phyloP scores from a whole-genome alignment of 306 rosid species.

The Fragaria nilgerrensis region DNA sequence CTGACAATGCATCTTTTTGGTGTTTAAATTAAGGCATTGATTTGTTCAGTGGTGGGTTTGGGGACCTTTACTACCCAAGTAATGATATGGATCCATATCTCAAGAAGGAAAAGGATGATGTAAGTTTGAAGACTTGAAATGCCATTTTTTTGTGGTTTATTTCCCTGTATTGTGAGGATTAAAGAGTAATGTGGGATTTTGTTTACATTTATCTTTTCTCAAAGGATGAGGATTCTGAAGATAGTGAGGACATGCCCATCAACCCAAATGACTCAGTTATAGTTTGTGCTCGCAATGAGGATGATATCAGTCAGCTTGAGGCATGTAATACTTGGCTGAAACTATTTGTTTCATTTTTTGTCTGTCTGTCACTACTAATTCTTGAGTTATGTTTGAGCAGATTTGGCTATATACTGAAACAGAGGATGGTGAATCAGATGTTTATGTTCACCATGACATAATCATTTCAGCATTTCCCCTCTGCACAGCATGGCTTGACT shows the following conservation, averaged over 20 bases:
- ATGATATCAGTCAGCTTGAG: slow-evolving; percentile 68
- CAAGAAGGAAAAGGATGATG: slow-evolving; percentile 47
- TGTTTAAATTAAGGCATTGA: slow-evolving; percentile 51
- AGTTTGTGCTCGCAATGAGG: slow-evolving; percentile 64
- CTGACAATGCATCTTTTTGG: slow-evolving; percentile 13
- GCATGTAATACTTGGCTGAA: slow-evolving; percentile 30
- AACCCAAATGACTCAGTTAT: slow-evolving; percentile 69
- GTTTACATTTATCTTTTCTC: slow-evolving; percentile 4
- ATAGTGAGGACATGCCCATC: slow-evolving; percentile 66
- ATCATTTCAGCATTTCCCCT: slow-evolving; percentile 71
- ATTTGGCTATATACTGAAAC: slow-evolving; percentile 71
- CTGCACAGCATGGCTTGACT: slow-evolving; percentile 80
- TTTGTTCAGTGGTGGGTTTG: slow-evolving; percentile 57
- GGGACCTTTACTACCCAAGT: slow-evolving; percentile 65
- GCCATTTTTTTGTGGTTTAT: not conserved
- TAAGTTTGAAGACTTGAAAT: slow-evolving; percentile 26
- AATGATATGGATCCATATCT: slow-evolving; percentile 82
- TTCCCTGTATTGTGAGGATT: slow-evolving; percentile 4
- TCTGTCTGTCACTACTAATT: not conserved
- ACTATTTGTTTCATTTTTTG: not conserved
- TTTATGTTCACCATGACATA: slow-evolving; percentile 65
- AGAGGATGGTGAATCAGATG: slow-evolving; percentile 51
- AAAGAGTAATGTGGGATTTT: not conserved
- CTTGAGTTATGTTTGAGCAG: slow-evolving; percentile 33
- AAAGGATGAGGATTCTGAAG: slow-evolving; percentile 78